A percentile compares a stretch with the other conserved stretches of the same genome.
Conservation (phyloP, 164 flowering plant species). For the Amborella trichopoda region DNA sequence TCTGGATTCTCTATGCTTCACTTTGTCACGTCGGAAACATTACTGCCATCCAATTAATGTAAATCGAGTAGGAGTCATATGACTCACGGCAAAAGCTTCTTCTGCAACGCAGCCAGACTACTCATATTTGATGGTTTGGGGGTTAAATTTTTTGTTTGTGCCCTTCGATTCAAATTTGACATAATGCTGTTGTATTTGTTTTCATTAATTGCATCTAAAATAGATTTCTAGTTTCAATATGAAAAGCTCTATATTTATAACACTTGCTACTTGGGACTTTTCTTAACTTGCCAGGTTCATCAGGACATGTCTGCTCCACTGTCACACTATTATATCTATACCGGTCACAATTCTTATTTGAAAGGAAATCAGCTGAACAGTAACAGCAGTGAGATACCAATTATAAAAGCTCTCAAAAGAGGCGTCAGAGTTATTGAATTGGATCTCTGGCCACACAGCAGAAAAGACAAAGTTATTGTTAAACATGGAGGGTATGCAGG, state of each 20-base stretch:
- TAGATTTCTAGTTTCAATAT: not conserved
- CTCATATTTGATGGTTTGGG: not conserved
- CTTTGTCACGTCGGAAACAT: too few species aligned
- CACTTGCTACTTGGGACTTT: too few species aligned
- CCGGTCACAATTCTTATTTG: constrained; percentile 53
- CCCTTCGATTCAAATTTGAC: not conserved
- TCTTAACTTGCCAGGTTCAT: constrained; percentile 33
- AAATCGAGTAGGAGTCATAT: too few species aligned
- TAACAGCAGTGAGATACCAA: constrained; percentile 40
- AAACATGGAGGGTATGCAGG: constrained; percentile 49
- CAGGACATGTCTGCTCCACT: constrained; percentile 48
- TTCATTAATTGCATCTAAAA: not conserved
- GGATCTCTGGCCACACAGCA: constrained; percentile 47
- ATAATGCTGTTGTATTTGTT: not conserved
- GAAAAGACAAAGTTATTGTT: constrained; percentile 24
- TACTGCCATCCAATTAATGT: too few species aligned
- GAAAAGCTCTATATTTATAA: not conserved
- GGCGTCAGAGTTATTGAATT: constrained; percentile 51
- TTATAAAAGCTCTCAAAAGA: constrained; percentile 26
- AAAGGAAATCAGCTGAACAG: constrained; percentile 51
- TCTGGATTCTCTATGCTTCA: too few species aligned
- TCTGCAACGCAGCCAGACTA: too few species aligned
- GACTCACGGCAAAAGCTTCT: too few species aligned
- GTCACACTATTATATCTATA: constrained; percentile 39
- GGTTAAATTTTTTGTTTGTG: not conserved